phyloP scores from a whole-genome alignment of 306 rosid genomes.

The Lablab purpureus region DNA sequence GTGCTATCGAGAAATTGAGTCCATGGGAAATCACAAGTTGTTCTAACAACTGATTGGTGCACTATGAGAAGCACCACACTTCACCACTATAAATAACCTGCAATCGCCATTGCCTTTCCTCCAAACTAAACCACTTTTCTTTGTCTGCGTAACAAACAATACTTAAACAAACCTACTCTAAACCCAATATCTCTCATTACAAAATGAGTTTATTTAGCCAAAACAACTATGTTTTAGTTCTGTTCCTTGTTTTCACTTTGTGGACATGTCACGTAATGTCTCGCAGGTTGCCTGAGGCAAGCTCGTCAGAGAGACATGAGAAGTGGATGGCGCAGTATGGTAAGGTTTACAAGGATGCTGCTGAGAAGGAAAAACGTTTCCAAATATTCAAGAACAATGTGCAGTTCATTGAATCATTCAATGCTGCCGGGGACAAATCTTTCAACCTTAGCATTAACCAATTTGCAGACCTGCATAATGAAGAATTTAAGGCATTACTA shows the following conservation, averaged over 20 bases:
- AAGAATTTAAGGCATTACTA: conserved; percentile 38
- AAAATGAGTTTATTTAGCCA: not conserved
- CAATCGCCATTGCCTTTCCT: not conserved
- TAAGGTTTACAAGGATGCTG: conserved; percentile 6
- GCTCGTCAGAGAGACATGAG: conserved; percentile 23
- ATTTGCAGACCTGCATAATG: conserved; percentile 37
- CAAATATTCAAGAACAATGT: conserved; percentile 43
- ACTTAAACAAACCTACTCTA: not conserved
- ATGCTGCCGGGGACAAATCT: conserved; percentile 36
- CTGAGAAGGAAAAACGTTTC: conserved; percentile 43
- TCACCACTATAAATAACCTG: conserved; percentile 19
- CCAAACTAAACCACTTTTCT: not conserved
- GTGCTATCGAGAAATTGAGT: not conserved
- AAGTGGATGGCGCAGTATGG: conserved; percentile 42
- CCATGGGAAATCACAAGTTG: not conserved
- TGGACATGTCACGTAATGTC: conserved; percentile 38
- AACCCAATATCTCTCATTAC: not conserved
- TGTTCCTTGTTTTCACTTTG: conserved; percentile 21
- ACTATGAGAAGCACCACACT: not conserved
- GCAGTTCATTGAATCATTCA: conserved; percentile 44
- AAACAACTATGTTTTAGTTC: not conserved
- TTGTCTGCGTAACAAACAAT: not conserved
- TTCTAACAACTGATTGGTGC: not conserved
- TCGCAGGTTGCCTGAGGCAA: not conserved
- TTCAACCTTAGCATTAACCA: conserved; percentile 46